Percentiles rank a stretch among this genome's conserved stretches.
Evolutionary conservation across 352 stramenopile genomes (phyloP).

Genomic region (Phytophthora sojae): DNA sequence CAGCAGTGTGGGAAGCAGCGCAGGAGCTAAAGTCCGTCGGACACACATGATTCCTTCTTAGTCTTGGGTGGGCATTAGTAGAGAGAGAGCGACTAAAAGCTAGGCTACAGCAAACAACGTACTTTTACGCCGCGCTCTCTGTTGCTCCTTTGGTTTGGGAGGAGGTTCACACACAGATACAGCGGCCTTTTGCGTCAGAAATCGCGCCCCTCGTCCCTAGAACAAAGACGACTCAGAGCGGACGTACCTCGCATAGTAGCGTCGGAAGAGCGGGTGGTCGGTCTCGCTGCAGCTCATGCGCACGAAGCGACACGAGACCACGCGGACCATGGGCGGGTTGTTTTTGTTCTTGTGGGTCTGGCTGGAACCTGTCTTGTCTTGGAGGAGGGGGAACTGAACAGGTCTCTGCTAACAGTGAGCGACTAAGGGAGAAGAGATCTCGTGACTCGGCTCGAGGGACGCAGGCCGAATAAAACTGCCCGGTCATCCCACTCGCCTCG

Average conservation of each 20-base stretch:
- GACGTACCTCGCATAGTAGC: conserved; percentile 35
- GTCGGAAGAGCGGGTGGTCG: conserved; percentile 42
- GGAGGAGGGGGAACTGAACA: not conserved
- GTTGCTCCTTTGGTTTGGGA: not conserved
- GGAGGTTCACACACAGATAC: too few relatives aligned
- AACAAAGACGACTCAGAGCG: not conserved
- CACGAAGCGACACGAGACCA: conserved; percentile 30
- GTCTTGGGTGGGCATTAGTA: not conserved
- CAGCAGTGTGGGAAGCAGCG: conserved; percentile 62
- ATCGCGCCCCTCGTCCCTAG: not conserved
- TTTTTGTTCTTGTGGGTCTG: not conserved
- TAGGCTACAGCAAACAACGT: not conserved
- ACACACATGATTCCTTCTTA: not conserved
- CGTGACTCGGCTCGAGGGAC: not conserved
- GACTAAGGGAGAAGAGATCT: not conserved
- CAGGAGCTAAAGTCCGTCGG: conserved; percentile 25
- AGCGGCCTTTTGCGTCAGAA: not conserved
- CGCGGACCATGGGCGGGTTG: conserved; percentile 9
- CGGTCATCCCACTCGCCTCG: not conserved
- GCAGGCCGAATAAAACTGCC: not conserved
- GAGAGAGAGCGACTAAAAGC: not conserved
- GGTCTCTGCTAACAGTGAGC: not conserved
- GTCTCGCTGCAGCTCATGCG: conserved; percentile 36
- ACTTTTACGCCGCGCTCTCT: not conserved
- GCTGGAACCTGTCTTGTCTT: not conserved